Percentiles rank a stretch among this genome's conserved stretches.
These are phyloP conservation scores for Thermomucor indicae-seudaticae DNA, from an alignment of 371 early-diverging fungal genomes.

Conservation along the genomic window DNA sequence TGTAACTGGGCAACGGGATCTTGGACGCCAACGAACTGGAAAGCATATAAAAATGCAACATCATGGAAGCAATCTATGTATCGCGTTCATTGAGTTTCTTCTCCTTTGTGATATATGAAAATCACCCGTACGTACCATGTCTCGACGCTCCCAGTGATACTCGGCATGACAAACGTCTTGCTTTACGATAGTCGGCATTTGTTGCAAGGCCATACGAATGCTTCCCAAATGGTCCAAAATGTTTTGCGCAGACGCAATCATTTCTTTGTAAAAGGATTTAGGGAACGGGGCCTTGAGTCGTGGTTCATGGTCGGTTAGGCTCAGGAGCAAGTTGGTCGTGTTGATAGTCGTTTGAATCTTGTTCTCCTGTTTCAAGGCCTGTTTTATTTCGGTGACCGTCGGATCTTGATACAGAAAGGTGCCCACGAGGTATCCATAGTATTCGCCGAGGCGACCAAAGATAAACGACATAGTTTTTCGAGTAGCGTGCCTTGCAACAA, in stretches of 20 bases:
- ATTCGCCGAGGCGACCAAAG: constrained; percentile 34
- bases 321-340: constrained; percentile 42
- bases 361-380: constrained; percentile 29
- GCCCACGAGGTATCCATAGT: constrained; percentile 37
- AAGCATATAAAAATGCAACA: constrained; percentile 43
- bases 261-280: constrained; percentile 47
- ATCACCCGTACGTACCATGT: constrained; percentile 36
- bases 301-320: constrained; percentile 54
- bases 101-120: background rate
- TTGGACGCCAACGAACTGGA: constrained; percentile 49
- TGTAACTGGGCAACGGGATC: constrained; percentile 50
- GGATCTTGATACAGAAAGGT: constrained; percentile 36
- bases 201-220: constrained; percentile 44
- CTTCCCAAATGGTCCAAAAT: constrained; percentile 52
- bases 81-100: background rate
- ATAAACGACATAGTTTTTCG: constrained; percentile 41
- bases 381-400: constrained; percentile 24
- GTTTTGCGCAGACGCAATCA: constrained; percentile 51
- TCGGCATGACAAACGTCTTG: constrained; percentile 24
- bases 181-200: constrained; percentile 48
- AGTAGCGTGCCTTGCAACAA: constrained; percentile 53
- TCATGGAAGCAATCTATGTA: constrained; percentile 32
- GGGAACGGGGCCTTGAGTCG: constrained; percentile 58
- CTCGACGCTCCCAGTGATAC: constrained; percentile 42
- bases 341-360: constrained; percentile 36